Percentiles rank a stretch among this genome's conserved stretches.
Evolutionary conservation across 495 filamentous ascomycete genomes (phyloP).

Genomic region (Podospora fimiseda): DNA sequence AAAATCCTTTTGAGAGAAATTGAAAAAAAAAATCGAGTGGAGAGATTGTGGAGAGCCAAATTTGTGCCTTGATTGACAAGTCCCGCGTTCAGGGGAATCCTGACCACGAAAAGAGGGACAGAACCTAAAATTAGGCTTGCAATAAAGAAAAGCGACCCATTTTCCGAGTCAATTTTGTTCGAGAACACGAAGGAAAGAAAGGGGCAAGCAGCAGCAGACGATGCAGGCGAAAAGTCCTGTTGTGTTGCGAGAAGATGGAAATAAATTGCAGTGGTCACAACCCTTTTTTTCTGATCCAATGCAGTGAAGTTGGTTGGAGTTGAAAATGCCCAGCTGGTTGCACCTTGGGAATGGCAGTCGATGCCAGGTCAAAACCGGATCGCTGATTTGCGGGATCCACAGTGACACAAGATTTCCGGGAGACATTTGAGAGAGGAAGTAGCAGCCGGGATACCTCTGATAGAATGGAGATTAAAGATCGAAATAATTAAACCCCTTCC

Average conservation of each 20-base stretch:
- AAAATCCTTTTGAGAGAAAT: not conserved
- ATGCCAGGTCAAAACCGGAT: slow-evolving; percentile 4
- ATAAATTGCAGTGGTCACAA: too few relatives aligned
- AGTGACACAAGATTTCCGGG: slow-evolving; percentile 1
- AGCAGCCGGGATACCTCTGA: slow-evolving; percentile 4
- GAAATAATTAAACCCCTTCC: too few relatives aligned
- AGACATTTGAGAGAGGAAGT: not conserved
- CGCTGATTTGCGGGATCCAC: not conserved
- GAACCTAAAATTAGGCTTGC: slow-evolving; percentile 1
- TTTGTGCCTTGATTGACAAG: not conserved
- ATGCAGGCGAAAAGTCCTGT: not conserved
- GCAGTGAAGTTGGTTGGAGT: not conserved
- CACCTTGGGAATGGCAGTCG: not conserved
- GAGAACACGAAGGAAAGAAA: not conserved
- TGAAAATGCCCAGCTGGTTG: not conserved
- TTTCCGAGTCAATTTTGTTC: not conserved
- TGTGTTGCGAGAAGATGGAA: not conserved
- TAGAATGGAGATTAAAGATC: slow-evolving; percentile 4
- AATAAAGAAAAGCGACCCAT: slow-evolving; percentile 1
- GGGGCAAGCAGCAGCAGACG: not conserved
- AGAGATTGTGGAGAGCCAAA: not conserved
- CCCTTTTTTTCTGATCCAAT: too few relatives aligned
- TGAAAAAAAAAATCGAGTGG: not conserved
- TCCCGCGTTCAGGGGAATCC: not conserved
- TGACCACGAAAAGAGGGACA: not conserved